Evolutionary conservation across 495 filamentous ascomycete species (phyloP).

Genomic region (Penicillium flavigenum): DNA sequence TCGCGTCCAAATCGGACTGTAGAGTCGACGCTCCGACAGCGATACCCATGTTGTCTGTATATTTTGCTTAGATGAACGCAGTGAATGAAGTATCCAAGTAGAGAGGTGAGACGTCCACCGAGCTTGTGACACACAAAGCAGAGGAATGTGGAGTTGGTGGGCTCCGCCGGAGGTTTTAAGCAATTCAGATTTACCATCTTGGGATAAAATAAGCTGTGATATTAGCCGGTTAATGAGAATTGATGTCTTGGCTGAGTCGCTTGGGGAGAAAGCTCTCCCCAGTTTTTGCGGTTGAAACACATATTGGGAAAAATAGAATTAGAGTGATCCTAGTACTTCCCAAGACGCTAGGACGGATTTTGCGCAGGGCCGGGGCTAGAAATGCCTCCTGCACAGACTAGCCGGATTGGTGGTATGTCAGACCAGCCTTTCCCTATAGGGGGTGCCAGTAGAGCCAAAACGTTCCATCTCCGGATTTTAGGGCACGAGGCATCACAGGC

Average conservation of each 20-base stretch:
- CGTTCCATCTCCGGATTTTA: conserved; percentile 3
- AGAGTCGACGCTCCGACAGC: conserved; percentile 16
- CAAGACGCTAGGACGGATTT: not conserved
- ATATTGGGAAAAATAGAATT: not conserved
- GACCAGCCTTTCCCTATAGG: conserved; percentile 1
- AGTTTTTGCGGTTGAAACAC: not conserved
- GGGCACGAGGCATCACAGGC: not conserved
- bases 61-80: not conserved
- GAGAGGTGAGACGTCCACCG: not conserved
- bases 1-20: conserved; percentile 26
- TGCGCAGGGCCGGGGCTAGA: not conserved
- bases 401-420: conserved; percentile 1
- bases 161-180: conserved; percentile 8
- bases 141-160: not conserved
- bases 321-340: not conserved
- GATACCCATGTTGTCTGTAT: conserved; percentile 15
- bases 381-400: conserved; percentile 1
- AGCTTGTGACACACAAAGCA: conserved; percentile 4
- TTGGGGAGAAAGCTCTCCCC: conserved; percentile 10
- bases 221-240: conserved; percentile 10
- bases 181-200: conserved; percentile 10
- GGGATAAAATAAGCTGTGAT: not conserved
- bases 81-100: not conserved
- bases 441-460: not conserved
- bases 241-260: conserved; percentile 6